Percentiles rank a stretch among this genome's conserved stretches.
phyloP scores from a whole-genome alignment of 1,139 yeast genomes.

The Kluyveromyces sp. region DNA sequence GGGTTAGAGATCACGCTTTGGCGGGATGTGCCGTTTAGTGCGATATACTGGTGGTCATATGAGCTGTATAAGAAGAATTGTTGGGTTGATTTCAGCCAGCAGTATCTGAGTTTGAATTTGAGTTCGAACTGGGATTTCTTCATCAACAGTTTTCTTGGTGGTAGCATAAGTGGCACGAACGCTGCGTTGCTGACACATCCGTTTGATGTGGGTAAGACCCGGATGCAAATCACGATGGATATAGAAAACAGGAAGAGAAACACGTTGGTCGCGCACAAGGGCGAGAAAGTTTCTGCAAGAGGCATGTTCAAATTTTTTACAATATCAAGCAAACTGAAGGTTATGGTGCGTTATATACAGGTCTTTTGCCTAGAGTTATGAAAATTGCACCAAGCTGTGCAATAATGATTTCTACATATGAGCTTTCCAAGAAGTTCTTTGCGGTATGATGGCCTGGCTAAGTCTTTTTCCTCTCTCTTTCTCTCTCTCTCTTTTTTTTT shows the following conservation, averaged over 20 bases:
- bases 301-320: slow-evolving; percentile 61
- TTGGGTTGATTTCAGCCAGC: slow-evolving; percentile 6
- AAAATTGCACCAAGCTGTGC: slow-evolving; percentile 98
- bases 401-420: slow-evolving; percentile 94
- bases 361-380: slow-evolving; percentile 74
- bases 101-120: slow-evolving; percentile 18
- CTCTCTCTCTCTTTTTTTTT: neutral
- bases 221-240: slow-evolving; percentile 58
- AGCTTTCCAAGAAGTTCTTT: slow-evolving; percentile 69
- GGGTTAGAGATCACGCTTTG: slow-evolving; percentile 85
- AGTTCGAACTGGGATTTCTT: slow-evolving; percentile 50
- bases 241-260: slow-evolving; percentile 4
- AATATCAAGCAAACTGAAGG: slow-evolving; percentile 71
- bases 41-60: slow-evolving; percentile 87
- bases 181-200: slow-evolving; percentile 91
- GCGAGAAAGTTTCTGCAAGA: slow-evolving; percentile 19
- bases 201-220: slow-evolving; percentile 93
- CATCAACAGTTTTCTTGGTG: slow-evolving; percentile 69
- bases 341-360: slow-evolving; percentile 66
- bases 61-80: slow-evolving; percentile 38
- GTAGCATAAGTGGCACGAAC: slow-evolving; percentile 73
- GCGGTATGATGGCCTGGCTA: slow-evolving; percentile 4
- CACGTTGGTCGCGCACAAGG: neutral
- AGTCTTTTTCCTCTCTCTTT: neutral
- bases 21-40: slow-evolving; percentile 97